These are phyloP conservation scores for Linnemannia hyalina DNA, from an alignment of 192 early-diverging fungal species.

Conservation along the genomic window DNA sequence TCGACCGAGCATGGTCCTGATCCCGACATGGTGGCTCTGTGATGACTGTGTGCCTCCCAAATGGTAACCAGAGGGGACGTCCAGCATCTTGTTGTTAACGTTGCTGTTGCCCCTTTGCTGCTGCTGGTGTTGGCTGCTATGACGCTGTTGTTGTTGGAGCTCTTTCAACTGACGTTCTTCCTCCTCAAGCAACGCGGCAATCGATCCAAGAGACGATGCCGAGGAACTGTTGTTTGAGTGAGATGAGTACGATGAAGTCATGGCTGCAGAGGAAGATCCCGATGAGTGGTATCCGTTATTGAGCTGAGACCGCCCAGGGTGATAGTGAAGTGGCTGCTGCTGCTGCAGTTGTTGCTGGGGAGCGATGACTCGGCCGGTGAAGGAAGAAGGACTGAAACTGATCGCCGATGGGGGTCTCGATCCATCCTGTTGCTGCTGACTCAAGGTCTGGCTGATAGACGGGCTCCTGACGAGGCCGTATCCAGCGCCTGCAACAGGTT, in stretches of 20 bases:
- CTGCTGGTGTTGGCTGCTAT: not conserved
- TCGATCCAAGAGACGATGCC: slow-evolving; percentile 34
- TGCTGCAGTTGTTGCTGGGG: not conserved
- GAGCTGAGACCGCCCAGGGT: slow-evolving; percentile 5
- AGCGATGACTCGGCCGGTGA: not conserved
- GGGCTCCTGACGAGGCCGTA: slow-evolving; percentile 20
- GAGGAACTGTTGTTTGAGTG: slow-evolving; percentile 43
- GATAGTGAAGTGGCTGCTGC: not conserved
- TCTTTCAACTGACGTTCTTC: slow-evolving; percentile 35
- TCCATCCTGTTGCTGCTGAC: slow-evolving; percentile 11
- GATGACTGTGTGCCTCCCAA: slow-evolving; percentile 7
- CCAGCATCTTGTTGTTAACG: slow-evolving; percentile 17
- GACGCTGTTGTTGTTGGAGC: not conserved
- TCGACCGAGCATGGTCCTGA: slow-evolving; percentile 47
- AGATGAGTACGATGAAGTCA: slow-evolving; percentile 34
- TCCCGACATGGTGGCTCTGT: slow-evolving; percentile 38
- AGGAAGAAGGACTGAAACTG: not conserved
- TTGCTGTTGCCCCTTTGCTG: not conserved
- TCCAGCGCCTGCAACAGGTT: not conserved
- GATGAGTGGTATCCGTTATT: slow-evolving; percentile 42
- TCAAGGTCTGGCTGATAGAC: slow-evolving; percentile 29
- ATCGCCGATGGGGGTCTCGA: slow-evolving; percentile 4
- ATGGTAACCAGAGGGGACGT: slow-evolving; percentile 14
- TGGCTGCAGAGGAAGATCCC: slow-evolving; percentile 34
- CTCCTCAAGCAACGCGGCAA: slow-evolving; percentile 34